A percentile compares a stretch with the other conserved stretches of the same genome.
Conservation (phyloP, 2,329 filamentous ascomycete genomes). For the Penicillium sp. region DNA sequence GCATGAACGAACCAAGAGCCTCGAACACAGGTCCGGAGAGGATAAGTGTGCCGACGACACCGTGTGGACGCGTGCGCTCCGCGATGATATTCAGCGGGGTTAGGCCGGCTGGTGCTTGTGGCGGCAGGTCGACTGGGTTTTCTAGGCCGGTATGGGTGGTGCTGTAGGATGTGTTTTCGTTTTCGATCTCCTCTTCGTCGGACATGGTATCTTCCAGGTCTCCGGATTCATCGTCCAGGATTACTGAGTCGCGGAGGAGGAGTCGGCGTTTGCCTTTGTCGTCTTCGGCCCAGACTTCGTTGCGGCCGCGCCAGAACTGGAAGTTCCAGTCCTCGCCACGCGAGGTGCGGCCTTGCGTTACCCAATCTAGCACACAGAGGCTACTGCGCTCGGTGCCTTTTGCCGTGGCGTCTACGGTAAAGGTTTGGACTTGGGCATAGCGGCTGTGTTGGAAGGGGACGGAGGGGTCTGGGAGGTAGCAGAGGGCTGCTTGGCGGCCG, state of each 20-base stretch:
- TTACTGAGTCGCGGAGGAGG: constrained; percentile 79
- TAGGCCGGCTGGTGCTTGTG: constrained; percentile 17
- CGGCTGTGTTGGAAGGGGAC: constrained; percentile 83
- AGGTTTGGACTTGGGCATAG: constrained; percentile 81
- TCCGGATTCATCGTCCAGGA: constrained; percentile 59
- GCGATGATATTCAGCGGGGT: constrained; percentile 30
- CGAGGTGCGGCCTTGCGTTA: constrained; percentile 80
- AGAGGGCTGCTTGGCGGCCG: constrained; percentile 50
- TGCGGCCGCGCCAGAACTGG: constrained; percentile 72
- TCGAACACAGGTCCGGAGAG: constrained; percentile 70
- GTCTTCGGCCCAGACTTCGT: constrained; percentile 63
- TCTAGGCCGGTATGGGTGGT: constrained; percentile 2
- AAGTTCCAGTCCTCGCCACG: constrained; percentile 89
- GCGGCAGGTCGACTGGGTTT: constrained; percentile 11
- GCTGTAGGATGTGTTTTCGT: constrained; percentile 27
- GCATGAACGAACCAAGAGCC: constrained; percentile 67
- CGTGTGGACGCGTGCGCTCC: constrained; percentile 68
- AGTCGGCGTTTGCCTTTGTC: constrained; percentile 54
- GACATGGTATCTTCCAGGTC: constrained; percentile 5
- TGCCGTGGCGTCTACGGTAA: constrained; percentile 55
- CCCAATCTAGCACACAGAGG: constrained; percentile 88
- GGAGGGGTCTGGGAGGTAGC: constrained; percentile 81
- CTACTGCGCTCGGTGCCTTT: constrained; percentile 45
- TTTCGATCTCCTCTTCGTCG: constrained; percentile 30
- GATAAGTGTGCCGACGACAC: constrained; percentile 80